Base-by-base conservation (phyloP, 371 early-diverging fungal species). In the Apophysomyces elegans region DNA sequence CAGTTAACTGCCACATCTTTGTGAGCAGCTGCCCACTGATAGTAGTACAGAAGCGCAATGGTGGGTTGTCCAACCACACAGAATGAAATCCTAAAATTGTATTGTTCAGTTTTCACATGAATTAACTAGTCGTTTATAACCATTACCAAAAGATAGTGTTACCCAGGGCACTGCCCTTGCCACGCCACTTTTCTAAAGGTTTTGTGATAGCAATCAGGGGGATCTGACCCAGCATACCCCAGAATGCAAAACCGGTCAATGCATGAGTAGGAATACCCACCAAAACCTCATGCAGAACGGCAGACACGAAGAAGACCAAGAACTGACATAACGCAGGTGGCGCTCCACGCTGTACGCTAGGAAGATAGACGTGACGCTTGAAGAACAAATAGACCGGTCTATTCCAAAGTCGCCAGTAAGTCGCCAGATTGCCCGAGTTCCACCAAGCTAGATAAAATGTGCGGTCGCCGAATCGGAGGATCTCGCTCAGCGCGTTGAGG, bases 341-440 rank as follows among this genome's bases (percentile, higher is more conserved):
- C 4, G 83, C 64, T 14, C 89, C 89, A n/a, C 69, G 63, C 39
- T 75, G 78, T 9, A 83, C 83, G 38, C 74, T 69, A 21, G 83
- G 83, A 12, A 95, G 72, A 77, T 94, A 94, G 6, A 96, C 85
- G 72, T 96, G 96, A 1, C 96, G 88, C 75, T 96, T 96, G 74
- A 93, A 89, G 71, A 88, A 92, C 41, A 86, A 83, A 80, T 95
- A 90, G 16, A 96, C 93, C 0, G 96, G 96, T 62, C 87, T 77
- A 78, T 96, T 96, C 96, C 96, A 96, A 26, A 91, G 79, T 37
- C 93, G 83, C 96, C 96, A 96, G 78, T 96, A 96, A 43, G 86
- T 86, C 9, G 86, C 90, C 61, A 96, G 78, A 35, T 92, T 91
- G 14, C 85, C 84, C 1, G 91, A 88, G 77, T 96, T 96, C 96